phyloP scores from a whole-genome alignment of 177 flowering plant genomes.

The Vitis hybrid region DNA sequence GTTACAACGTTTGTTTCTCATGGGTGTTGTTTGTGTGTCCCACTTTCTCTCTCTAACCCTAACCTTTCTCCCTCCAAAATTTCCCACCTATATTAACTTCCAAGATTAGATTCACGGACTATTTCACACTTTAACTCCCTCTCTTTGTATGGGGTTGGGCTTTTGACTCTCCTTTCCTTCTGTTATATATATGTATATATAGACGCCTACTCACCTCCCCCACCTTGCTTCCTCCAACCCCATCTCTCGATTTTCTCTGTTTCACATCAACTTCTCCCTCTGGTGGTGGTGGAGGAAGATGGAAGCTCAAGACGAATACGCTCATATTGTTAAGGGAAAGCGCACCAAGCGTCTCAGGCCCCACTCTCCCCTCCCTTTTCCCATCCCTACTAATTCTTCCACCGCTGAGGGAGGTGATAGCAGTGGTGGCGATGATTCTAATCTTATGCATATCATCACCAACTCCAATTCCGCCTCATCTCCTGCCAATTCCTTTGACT shows the following conservation, averaged over 20 bases:
- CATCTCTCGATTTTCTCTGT: constrained; percentile 1
- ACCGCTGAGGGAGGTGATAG: background rate
- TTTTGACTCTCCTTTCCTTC: constrained; percentile 19
- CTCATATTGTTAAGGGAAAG: constrained; percentile 35
- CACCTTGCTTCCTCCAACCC: constrained; percentile 13
- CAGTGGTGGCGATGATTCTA: background rate
- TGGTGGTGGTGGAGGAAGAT: constrained; percentile 6
- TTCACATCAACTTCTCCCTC: constrained; percentile 5
- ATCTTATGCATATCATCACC: background rate
- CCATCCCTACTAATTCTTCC: background rate
- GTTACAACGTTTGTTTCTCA: constrained; percentile 20
- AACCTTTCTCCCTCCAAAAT: constrained; percentile 3
- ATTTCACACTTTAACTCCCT: constrained; percentile 7
- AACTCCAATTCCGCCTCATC: background rate
- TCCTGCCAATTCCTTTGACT: constrained; percentile 3
- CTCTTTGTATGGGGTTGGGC: constrained; percentile 19
- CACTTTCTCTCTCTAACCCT: constrained; percentile 5
- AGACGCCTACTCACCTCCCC: constrained; percentile 1
- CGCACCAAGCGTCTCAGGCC: constrained; percentile 41
- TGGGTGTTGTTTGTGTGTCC: constrained; percentile 9
- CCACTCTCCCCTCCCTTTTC: constrained; percentile 31
- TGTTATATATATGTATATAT: constrained; percentile 3
- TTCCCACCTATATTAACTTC: constrained; percentile 1
- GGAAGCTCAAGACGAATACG: constrained; percentile 27
- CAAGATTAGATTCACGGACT: constrained; percentile 8